A percentile compares a stretch with the other conserved stretches of the same genome.
These are phyloP conservation scores for Gynostemma pentaphyllum DNA, from an alignment of 306 rosid species.

Conservation along the genomic window DNA sequence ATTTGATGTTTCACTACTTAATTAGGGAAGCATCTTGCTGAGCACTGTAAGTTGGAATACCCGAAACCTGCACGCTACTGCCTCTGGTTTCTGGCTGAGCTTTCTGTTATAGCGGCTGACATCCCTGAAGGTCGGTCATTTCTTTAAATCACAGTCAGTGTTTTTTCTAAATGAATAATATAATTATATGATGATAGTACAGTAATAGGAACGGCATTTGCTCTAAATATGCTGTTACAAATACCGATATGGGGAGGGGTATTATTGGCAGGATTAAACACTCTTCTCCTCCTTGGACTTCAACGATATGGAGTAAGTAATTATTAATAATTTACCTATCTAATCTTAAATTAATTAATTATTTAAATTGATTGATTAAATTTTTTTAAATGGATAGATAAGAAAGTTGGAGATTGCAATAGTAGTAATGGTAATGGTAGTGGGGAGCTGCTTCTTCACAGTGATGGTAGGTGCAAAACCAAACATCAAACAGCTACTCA, in stretches of 20 bases:
- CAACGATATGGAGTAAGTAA: conserved; percentile 13
- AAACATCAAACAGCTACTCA: neutral
- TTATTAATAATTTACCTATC: neutral
- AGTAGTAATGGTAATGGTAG: neutral
- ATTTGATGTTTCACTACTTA: neutral
- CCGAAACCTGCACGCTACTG: neutral
- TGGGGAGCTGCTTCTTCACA: conserved; percentile 12
- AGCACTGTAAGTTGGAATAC: conserved; percentile 13
- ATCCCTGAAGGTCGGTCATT: conserved; percentile 11
- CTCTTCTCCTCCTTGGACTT: conserved; percentile 12
- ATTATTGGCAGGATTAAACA: conserved; percentile 12
- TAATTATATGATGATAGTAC: neutral
- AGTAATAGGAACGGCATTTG: conserved; percentile 15
- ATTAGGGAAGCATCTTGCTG: conserved; percentile 16
- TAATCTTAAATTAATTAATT: too few relatives aligned
- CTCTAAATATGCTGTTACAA: conserved; percentile 2
- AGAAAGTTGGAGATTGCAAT: conserved; percentile 13
- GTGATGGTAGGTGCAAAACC: conserved; percentile 3
- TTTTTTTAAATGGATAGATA: neutral
- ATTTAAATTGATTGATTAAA: neutral
- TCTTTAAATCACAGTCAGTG: too few relatives aligned
- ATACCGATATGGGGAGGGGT: conserved; percentile 15
- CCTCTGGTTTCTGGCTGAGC: conserved; percentile 11
- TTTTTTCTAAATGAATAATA: too few relatives aligned
- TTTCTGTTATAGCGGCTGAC: conserved; percentile 12